Evolutionary conservation across 73 alveolate species (phyloP).

Genomic region (Vitrella brassicaformis): DNA sequence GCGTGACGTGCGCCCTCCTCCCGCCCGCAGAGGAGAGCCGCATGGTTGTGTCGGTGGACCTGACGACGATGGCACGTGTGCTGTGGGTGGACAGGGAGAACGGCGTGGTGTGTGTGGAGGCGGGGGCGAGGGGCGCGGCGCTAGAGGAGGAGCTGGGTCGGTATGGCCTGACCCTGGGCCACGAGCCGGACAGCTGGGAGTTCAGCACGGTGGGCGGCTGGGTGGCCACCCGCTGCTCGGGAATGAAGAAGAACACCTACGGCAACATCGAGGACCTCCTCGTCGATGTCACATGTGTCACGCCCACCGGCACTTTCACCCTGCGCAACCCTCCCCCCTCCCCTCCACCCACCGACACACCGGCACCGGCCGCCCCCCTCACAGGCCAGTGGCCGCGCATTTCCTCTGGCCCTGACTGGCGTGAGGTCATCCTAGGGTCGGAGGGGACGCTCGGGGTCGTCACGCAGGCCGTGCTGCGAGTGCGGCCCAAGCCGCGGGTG

Average conservation of each 20-base stretch:
- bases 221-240: conserved; percentile 39
- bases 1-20: conserved; percentile 1
- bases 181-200: conserved; percentile 37
- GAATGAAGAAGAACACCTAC: conserved; percentile 83
- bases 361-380: too few species aligned
- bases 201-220: conserved; percentile 48
- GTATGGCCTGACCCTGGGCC: conserved; percentile 33
- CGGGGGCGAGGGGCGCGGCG: conserved; percentile 29
- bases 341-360: too few species aligned
- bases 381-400: too few species aligned
- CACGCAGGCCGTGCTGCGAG: conserved; percentile 18
- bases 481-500: conserved; percentile 11
- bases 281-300: background rate
- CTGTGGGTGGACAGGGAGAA: conserved; percentile 24
- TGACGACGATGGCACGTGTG: conserved; percentile 37
- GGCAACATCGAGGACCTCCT: conserved; percentile 80
- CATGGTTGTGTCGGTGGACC: conserved; percentile 31
- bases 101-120: conserved; percentile 34
- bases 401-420: conserved; percentile 17
- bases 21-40: background rate
- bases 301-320: too few species aligned
- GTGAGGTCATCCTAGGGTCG: conserved; percentile 10
- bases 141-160: conserved; percentile 13
- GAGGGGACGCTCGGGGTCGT: conserved; percentile 39
- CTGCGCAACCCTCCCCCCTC: too few species aligned